phyloP scores from a whole-genome alignment of 176 grass and related monocot species.

The Secale cereale region DNA sequence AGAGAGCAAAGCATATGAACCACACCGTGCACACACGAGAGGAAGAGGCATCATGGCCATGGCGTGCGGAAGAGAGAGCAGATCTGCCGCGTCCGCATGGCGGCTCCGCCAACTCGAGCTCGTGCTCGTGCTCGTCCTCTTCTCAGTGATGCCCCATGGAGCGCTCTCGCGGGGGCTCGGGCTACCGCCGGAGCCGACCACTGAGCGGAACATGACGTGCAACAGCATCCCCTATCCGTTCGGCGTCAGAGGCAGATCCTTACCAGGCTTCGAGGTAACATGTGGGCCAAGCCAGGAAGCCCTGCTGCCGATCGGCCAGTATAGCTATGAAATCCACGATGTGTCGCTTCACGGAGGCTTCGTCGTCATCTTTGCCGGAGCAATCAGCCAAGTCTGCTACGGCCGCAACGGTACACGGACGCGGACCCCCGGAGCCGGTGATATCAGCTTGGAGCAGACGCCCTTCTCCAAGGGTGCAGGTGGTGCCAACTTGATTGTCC shows the following conservation, averaged over 20 bases:
- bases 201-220: conserved; percentile 1
- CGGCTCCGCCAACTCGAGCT: not conserved
- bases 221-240: not conserved
- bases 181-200: not conserved
- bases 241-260: not conserved
- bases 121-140: not conserved
- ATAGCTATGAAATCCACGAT: not conserved
- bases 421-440: not conserved
- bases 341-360: not conserved
- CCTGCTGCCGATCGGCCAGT: not conserved
- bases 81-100: too few relatives aligned
- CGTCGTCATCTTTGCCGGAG: too few relatives aligned
- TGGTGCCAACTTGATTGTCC: not conserved
- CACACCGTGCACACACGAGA: too few relatives aligned
- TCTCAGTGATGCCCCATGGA: not conserved
- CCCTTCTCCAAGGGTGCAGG: not conserved
- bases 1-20: too few relatives aligned
- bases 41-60: too few relatives aligned
- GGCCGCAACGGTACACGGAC: not conserved
- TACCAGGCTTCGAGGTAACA: conserved; percentile 5
- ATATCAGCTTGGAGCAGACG: not conserved
- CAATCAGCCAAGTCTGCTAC: conserved; percentile 11
- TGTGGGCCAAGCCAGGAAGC: not conserved
- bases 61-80: too few relatives aligned
- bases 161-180: not conserved